These are phyloP conservation scores for Polyporus arcularius DNA, from an alignment of 768 basidiomycete species.

Conservation along the genomic window DNA sequence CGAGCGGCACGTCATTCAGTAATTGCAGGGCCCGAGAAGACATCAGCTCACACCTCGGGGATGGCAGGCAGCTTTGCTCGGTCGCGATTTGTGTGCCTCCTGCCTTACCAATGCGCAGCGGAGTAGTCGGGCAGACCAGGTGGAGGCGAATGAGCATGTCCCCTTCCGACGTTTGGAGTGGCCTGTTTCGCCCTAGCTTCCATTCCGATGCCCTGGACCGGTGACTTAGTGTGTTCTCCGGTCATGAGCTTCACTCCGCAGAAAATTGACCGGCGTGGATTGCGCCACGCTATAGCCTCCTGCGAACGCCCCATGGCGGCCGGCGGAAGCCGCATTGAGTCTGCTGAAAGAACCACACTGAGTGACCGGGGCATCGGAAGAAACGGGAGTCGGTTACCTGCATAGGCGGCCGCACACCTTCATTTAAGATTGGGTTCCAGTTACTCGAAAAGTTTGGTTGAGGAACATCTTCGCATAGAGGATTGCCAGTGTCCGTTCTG, in stretches of 20 bases:
- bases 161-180: background rate
- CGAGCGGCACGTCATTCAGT: background rate
- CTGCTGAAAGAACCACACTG: background rate
- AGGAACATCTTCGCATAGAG: background rate
- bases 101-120: background rate
- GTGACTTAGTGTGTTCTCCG: background rate
- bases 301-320: background rate
- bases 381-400: background rate
- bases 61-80: background rate
- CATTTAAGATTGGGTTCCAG: background rate
- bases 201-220: background rate
- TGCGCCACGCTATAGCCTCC: background rate
- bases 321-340: background rate
- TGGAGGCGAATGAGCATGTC: background rate
- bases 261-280: constrained; percentile 5
- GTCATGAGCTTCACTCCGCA: too few relatives aligned
- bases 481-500: background rate
- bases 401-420: background rate
- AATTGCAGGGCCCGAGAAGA: background rate
- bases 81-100: background rate
- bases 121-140: background rate
- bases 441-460: background rate
- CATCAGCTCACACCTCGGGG: background rate
- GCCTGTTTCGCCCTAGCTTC: background rate
- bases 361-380: background rate